phyloP scores from a whole-genome alignment of 1,284 basidiomycete genomes.

The Sporisorium graminicola region DNA sequence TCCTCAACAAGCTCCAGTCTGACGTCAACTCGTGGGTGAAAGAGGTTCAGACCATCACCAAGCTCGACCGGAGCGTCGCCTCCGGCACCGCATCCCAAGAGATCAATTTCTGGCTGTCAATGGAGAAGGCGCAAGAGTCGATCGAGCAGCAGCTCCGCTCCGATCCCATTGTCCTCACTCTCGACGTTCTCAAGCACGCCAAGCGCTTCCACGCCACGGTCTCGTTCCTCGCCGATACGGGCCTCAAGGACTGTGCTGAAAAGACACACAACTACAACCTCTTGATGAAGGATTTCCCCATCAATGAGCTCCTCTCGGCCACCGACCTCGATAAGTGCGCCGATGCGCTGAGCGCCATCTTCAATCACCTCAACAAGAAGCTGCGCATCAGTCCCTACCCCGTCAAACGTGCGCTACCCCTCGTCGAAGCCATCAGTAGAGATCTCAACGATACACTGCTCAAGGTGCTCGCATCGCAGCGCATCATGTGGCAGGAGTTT shows the following conservation, averaged over 20 bases:
- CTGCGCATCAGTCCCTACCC: slow-evolving; percentile 86
- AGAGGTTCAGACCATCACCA: slow-evolving; percentile 95
- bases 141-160: slow-evolving; percentile 92
- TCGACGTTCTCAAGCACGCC: slow-evolving; percentile 94
- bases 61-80: slow-evolving; percentile 87
- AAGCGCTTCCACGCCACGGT: slow-evolving; percentile 98
- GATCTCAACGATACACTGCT: slow-evolving; percentile 96
- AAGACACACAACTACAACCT: slow-evolving; percentile 79
- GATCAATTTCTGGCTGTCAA: slow-evolving; percentile 97
- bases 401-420: slow-evolving; percentile 90
- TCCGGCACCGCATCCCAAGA: slow-evolving; percentile 97
- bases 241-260: slow-evolving; percentile 78
- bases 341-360: slow-evolving; percentile 87
- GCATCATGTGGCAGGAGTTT: slow-evolving; percentile 93
- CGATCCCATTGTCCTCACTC: slow-evolving; percentile 89
- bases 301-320: slow-evolving; percentile 94
- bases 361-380: slow-evolving; percentile 94
- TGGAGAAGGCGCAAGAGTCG: slow-evolving; percentile 91
- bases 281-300: slow-evolving; percentile 98
- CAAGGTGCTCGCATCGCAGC: slow-evolving; percentile 87
- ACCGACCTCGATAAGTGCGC: slow-evolving; percentile 95
- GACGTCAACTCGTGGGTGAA: slow-evolving; percentile 99
- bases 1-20: slow-evolving; percentile 91
- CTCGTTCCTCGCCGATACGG: slow-evolving; percentile 97
- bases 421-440: slow-evolving; percentile 96